These are phyloP conservation scores for Melocanna baccifera DNA, from an alignment of 176 grass and related monocot species.

Conservation along the genomic window DNA sequence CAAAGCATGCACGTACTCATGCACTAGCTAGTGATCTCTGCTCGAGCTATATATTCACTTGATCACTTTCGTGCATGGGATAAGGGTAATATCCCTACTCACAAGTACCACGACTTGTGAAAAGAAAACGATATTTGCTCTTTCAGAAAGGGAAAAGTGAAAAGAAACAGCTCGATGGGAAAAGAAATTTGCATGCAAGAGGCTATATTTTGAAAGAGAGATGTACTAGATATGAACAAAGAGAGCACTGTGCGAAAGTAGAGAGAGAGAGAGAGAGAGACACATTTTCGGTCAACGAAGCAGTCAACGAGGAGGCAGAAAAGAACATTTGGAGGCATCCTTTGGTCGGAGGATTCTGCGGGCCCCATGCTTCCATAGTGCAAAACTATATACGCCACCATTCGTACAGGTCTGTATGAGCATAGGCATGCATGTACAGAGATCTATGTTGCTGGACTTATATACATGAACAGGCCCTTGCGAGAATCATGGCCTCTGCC, in stretches of 20 bases:
- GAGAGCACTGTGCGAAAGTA: neutral
- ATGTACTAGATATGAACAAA: neutral
- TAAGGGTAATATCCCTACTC: neutral
- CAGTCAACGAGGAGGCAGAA: constrained; percentile 13
- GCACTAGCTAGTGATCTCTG: neutral
- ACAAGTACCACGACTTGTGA: neutral
- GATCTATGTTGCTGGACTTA: constrained; percentile 15
- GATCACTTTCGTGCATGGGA: neutral
- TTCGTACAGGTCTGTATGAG: neutral
- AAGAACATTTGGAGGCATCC: constrained; percentile 35
- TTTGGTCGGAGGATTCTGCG: constrained; percentile 20
- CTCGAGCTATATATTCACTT: neutral
- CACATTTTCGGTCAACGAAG: neutral
- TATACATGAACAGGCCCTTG: neutral
- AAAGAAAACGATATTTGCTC: neutral
- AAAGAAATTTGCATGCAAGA: neutral
- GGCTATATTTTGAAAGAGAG: neutral
- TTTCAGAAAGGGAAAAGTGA: neutral
- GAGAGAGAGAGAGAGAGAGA: too few species aligned
- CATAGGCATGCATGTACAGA: neutral
- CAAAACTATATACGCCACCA: neutral
- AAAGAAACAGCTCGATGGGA: neutral
- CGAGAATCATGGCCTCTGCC: constrained; percentile 14
- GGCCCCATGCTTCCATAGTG: constrained; percentile 3
- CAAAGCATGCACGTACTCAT: neutral